phyloP scores from a whole-genome alignment of 139 green algal species.

The Ettlia oleoabundans region DNA sequence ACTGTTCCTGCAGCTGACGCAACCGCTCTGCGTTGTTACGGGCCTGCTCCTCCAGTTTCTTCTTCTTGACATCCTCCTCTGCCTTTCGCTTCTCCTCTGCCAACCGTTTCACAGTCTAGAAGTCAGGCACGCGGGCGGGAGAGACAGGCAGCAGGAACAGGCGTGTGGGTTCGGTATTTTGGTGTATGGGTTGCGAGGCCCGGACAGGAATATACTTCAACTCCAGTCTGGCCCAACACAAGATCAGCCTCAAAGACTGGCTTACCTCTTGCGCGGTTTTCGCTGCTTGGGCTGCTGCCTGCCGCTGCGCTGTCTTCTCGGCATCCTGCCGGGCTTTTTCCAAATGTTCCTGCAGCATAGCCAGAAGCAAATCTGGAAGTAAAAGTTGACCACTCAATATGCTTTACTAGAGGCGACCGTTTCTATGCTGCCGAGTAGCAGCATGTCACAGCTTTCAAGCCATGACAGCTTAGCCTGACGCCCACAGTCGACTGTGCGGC shows the following conservation, averaged over 20 bases:
- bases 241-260: not conserved
- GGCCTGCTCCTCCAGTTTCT: slow-evolving; percentile 35
- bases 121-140: not conserved
- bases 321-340: slow-evolving; percentile 31
- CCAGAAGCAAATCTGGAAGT: not conserved
- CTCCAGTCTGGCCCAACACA: not conserved
- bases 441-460: too few relatives aligned
- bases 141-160: not conserved
- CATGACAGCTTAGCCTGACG: not conserved
- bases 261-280: not conserved
- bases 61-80: slow-evolving; percentile 32
- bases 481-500: too few relatives aligned
- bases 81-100: slow-evolving; percentile 16
- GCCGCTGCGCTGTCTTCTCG: not conserved
- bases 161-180: too few relatives aligned
- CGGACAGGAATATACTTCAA: not conserved
- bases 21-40: slow-evolving; percentile 31
- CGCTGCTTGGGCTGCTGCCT: not conserved
- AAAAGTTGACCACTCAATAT: not conserved
- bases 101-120: slow-evolving; percentile 4
- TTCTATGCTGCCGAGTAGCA: too few relatives aligned
- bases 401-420: not conserved
- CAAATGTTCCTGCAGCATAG: slow-evolving; percentile 16
- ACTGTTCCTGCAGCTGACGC: slow-evolving; percentile 45
- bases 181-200: too few relatives aligned